Percentiles rank a stretch among this genome's conserved stretches.
phyloP scores from a whole-genome alignment of 371 early-diverging fungal species.

The Sporodiniella umbellata region DNA sequence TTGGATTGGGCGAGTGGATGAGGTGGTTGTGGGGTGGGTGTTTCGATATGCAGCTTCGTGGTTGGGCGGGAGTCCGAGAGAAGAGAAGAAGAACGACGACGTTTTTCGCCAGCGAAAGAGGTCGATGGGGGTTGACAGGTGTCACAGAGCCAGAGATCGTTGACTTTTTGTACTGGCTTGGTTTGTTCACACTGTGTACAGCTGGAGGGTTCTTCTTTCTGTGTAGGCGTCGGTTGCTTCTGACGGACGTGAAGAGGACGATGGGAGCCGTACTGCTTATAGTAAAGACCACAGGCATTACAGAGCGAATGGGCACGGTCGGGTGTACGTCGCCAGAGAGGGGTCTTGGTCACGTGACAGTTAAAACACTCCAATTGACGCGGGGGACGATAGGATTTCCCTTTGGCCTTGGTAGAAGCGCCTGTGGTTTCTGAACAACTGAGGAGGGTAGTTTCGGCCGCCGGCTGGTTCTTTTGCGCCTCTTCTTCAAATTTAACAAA shows the following conservation, averaged over 20 bases:
- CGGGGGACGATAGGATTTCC: conserved; percentile 31
- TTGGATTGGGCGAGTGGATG: conserved; percentile 28
- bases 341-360: conserved; percentile 76
- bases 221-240: conserved; percentile 36
- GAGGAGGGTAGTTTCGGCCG: neutral
- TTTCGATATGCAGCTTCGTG: conserved; percentile 8
- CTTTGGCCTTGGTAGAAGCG: conserved; percentile 12
- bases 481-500: conserved; percentile 39
- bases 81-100: conserved; percentile 7
- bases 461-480: conserved; percentile 1
- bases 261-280: conserved; percentile 69
- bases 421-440: neutral
- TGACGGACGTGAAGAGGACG: conserved; percentile 65
- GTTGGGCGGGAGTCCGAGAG: neutral
- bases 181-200: conserved; percentile 74
- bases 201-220: conserved; percentile 4
- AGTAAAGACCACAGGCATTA: conserved; percentile 85
- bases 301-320: conserved; percentile 75
- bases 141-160: conserved; percentile 79
- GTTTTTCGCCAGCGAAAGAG: conserved; percentile 4
- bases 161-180: conserved; percentile 83
- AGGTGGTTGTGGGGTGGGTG: neutral
- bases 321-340: conserved; percentile 80
- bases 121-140: conserved; percentile 87
- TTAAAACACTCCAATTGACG: conserved; percentile 78